Percentiles rank a stretch among this genome's conserved stretches.
Conservation (phyloP, 176 grass and related monocot genomes). For the Lolium rigidum region DNA sequence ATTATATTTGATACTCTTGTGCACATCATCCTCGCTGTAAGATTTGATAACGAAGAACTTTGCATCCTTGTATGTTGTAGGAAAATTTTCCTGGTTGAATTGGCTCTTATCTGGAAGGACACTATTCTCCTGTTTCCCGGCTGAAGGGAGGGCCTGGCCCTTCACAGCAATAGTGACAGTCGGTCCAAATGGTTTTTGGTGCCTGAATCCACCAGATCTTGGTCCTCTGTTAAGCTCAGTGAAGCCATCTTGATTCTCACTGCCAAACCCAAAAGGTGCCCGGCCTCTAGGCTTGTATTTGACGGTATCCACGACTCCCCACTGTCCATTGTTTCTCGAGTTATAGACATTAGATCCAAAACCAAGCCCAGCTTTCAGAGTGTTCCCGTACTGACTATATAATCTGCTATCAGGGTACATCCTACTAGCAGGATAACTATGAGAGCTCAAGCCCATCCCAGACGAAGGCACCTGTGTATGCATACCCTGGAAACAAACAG, state of each 20-base stretch:
- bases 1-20: constrained; percentile 97
- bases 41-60: constrained; percentile 97
- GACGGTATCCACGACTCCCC: constrained; percentile 56
- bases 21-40: constrained; percentile 97
- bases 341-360: constrained; percentile 82
- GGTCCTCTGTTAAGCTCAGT: constrained; percentile 88
- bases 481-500: constrained; percentile 65
- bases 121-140: constrained; percentile 52
- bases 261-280: constrained; percentile 66
- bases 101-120: constrained; percentile 62
- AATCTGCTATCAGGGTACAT: constrained; percentile 75
- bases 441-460: constrained; percentile 72
- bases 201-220: constrained; percentile 77
- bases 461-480: constrained; percentile 54
- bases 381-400: constrained; percentile 66
- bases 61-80: constrained; percentile 71
- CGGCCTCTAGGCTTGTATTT: constrained; percentile 80
- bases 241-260: constrained; percentile 86
- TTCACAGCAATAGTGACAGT: constrained; percentile 74
- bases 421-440: constrained; percentile 55
- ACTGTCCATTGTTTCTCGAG: constrained; percentile 68
- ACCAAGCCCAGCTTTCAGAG: constrained; percentile 63
- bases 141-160: constrained; percentile 64
- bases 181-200: constrained; percentile 70
- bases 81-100: constrained; percentile 73